phyloP scores from a whole-genome alignment of 305 asterid species.

The Caryopteris hybrid region DNA sequence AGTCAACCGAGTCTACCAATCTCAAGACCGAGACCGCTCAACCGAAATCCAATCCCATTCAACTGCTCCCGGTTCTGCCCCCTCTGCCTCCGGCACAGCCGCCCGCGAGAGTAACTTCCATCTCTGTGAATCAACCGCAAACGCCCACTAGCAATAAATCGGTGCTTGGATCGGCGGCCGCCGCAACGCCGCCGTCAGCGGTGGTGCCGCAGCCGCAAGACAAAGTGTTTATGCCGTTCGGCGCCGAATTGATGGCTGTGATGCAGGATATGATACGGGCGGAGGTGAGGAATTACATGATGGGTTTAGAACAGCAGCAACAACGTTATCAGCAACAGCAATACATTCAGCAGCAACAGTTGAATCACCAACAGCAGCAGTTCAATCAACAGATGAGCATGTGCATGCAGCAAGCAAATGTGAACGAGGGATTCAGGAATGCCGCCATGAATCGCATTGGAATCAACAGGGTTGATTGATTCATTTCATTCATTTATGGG shows the following conservation, averaged over 20 bases:
- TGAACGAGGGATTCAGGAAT: slow-evolving; percentile 55
- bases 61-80: slow-evolving; percentile 3
- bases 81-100: slow-evolving; percentile 12
- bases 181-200: too few species aligned
- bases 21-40: slow-evolving; percentile 23
- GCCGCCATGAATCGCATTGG: slow-evolving; percentile 61
- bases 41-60: slow-evolving; percentile 10
- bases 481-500: too few species aligned
- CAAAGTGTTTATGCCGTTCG: slow-evolving; percentile 53
- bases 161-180: too few species aligned
- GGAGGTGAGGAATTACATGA: slow-evolving; percentile 82
- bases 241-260: slow-evolving; percentile 64
- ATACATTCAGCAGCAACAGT: slow-evolving; percentile 17
- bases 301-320: slow-evolving; percentile 42
- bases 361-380: slow-evolving; percentile 21
- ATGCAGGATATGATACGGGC: slow-evolving; percentile 83
- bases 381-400: slow-evolving; percentile 36
- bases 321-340: slow-evolving; percentile 24
- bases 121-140: slow-evolving; percentile 8
- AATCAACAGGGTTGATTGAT: slow-evolving; percentile 53
- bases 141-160: not conserved
- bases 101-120: too few species aligned
- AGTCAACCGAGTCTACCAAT: slow-evolving; percentile 25
- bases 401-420: slow-evolving; percentile 61
- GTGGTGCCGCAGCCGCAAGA: slow-evolving; percentile 35